These are phyloP conservation scores for Zygosaccharomyces pseudobailii DNA, from an alignment of 1,139 yeast species.

Conservation along the genomic window DNA sequence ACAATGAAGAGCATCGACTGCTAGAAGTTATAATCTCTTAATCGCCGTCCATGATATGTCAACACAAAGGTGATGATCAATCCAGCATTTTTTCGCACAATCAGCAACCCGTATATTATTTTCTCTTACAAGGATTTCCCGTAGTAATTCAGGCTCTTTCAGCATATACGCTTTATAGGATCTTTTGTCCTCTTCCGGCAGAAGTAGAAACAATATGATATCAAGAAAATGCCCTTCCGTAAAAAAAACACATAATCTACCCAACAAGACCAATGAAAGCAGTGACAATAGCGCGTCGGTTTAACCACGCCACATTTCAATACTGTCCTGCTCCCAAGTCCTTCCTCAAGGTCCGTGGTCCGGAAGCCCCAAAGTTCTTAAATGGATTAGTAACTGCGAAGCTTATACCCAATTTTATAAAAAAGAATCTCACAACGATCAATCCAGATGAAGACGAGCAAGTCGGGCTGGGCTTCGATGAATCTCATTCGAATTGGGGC, in stretches of 20 bases:
- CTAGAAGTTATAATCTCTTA: too few relatives aligned
- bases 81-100: too few relatives aligned
- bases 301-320: conserved; percentile 11
- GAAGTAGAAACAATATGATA: background rate
- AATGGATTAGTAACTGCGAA: conserved; percentile 81
- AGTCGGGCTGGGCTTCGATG: conserved; percentile 35
- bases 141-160: too few relatives aligned
- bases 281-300: conserved; percentile 4
- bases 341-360: conserved; percentile 60
- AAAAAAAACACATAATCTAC: background rate
- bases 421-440: conserved; percentile 66
- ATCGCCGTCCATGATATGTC: too few relatives aligned
- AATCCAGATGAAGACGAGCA: conserved; percentile 39
- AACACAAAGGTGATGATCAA: too few relatives aligned
- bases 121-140: too few relatives aligned
- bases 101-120: too few relatives aligned
- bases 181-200: background rate
- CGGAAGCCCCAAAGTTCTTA: conserved; percentile 72
- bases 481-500: conserved; percentile 57
- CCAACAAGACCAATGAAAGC: conserved; percentile 1
- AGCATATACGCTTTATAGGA: too few relatives aligned
- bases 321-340: conserved; percentile 31
- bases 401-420: conserved; percentile 53
- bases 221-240: background rate
- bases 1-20: too few relatives aligned